Evolutionary conservation across 2,329 filamentous ascomycete genomes (phyloP).

Genomic region (Xylariales sp.): DNA sequence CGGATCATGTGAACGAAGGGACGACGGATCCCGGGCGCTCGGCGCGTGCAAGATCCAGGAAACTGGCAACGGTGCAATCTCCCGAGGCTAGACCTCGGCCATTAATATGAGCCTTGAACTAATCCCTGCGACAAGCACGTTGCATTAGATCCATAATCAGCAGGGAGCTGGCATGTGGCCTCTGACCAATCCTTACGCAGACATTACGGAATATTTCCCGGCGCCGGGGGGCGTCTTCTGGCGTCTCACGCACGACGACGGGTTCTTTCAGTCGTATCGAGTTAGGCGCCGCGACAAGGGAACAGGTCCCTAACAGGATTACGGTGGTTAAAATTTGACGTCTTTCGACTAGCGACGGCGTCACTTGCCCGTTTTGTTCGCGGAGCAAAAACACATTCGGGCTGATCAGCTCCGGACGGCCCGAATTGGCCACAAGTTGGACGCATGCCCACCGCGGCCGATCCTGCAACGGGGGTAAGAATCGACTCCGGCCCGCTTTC

Average conservation of each 20-base stretch:
- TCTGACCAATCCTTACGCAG: slow-evolving; percentile 15
- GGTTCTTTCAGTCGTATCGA: slow-evolving; percentile 20
- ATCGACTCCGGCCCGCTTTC: slow-evolving; percentile 33
- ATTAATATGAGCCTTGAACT: slow-evolving; percentile 7
- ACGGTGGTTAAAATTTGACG: slow-evolving; percentile 10
- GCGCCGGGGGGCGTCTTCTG: slow-evolving; percentile 9
- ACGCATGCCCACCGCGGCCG: slow-evolving; percentile 16
- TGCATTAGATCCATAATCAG: slow-evolving; percentile 23
- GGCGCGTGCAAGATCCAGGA: slow-evolving; percentile 25
- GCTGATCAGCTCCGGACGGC: slow-evolving; percentile 32
- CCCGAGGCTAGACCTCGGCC: slow-evolving; percentile 17
- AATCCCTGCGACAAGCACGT: slow-evolving; percentile 17
- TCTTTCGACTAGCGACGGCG: slow-evolving; percentile 31
- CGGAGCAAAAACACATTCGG: slow-evolving; percentile 32
- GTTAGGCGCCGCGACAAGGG: slow-evolving; percentile 1
- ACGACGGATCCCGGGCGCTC: slow-evolving; percentile 23
- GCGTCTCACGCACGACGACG: background rate
- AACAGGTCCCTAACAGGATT: slow-evolving; percentile 1
- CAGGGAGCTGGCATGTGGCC: slow-evolving; percentile 22
- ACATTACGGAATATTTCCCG: slow-evolving; percentile 28
- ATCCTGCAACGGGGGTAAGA: slow-evolving; percentile 11
- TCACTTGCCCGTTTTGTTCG: slow-evolving; percentile 41
- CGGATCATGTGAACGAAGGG: slow-evolving; percentile 30
- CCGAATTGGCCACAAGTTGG: slow-evolving; percentile 35
- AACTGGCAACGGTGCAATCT: slow-evolving; percentile 25